Percentiles rank a stretch among this genome's conserved stretches.
Evolutionary conservation across 2,329 filamentous ascomycete species (phyloP).

Genomic region (Xylaria sp.): DNA sequence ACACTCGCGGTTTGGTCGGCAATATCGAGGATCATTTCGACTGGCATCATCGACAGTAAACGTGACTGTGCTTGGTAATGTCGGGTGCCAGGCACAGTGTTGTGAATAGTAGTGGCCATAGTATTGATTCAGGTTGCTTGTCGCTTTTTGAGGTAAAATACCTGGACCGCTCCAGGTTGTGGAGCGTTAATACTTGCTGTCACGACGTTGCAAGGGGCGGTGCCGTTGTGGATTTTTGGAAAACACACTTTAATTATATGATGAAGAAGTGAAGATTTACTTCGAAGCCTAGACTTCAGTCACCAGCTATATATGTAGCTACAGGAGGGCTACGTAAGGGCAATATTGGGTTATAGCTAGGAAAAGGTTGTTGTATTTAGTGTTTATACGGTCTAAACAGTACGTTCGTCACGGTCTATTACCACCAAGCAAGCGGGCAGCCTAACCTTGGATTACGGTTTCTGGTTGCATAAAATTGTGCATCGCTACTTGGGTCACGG

Average conservation of each 20-base stretch:
- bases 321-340: too few relatives aligned
- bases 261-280: too few relatives aligned
- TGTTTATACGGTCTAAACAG: too few relatives aligned
- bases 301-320: too few relatives aligned
- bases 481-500: too few relatives aligned
- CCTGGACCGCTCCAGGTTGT: constrained; percentile 2
- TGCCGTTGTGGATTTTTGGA: constrained; percentile 1
- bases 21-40: constrained; percentile 31
- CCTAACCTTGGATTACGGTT: too few relatives aligned
- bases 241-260: background rate
- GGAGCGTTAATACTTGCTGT: constrained; percentile 2
- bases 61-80: constrained; percentile 22
- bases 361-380: too few relatives aligned
- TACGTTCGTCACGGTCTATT: too few relatives aligned
- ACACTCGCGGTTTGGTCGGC: constrained; percentile 25
- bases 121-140: constrained; percentile 21
- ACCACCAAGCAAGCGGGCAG: too few relatives aligned
- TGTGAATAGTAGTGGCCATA: constrained; percentile 28
- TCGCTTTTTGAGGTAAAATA: constrained; percentile 12
- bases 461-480: too few relatives aligned
- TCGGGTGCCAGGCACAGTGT: constrained; percentile 19
- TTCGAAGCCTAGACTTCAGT: too few relatives aligned
- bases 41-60: constrained; percentile 31
- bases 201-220: background rate
- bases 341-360: too few relatives aligned